Evolutionary conservation across 768 basidiomycete species (phyloP).

Genomic region (Agaricus subrufescens): DNA sequence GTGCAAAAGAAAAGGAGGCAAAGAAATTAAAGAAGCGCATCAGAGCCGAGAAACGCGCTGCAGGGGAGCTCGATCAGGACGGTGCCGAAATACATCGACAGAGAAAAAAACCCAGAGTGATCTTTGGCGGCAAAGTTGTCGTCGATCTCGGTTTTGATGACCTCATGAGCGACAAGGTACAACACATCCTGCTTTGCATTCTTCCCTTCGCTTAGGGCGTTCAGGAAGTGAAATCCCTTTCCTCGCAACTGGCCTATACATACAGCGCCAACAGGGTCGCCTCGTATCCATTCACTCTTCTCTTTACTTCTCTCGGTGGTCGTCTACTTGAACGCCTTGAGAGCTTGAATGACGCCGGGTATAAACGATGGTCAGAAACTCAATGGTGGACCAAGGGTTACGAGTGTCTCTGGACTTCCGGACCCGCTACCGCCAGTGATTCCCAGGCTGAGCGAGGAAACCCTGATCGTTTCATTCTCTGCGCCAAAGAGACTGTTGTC

Average conservation of each 20-base stretch:
- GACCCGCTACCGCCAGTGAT: neutral
- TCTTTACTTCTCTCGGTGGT: conserved; percentile 81
- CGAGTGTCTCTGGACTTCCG: conserved; percentile 55
- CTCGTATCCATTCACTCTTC: conserved; percentile 61
- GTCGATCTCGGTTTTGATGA: conserved; percentile 93
- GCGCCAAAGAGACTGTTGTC: conserved; percentile 52
- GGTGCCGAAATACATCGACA: conserved; percentile 32
- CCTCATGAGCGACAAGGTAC: conserved; percentile 88
- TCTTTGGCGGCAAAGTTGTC: conserved; percentile 63
- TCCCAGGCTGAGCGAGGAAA: conserved; percentile 5
- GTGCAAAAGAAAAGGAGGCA: conserved; percentile 72
- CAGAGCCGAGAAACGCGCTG: conserved; percentile 54
- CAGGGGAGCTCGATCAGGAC: conserved; percentile 53
- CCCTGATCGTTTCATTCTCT: conserved; percentile 13
- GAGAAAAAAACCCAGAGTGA: conserved; percentile 35
- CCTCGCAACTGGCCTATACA: conserved; percentile 86
- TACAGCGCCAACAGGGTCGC: conserved; percentile 85
- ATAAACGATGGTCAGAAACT: conserved; percentile 76
- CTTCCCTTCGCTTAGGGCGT: conserved; percentile 11
- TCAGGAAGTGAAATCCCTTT: conserved; percentile 88
- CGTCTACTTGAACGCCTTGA: conserved; percentile 64
- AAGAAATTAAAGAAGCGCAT: conserved; percentile 70
- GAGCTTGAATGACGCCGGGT: conserved; percentile 55
- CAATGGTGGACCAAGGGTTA: conserved; percentile 83
- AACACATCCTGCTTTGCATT: conserved; percentile 19